These are phyloP conservation scores for Podila horticola DNA, from an alignment of 192 early-diverging fungal species.

Conservation along the genomic window DNA sequence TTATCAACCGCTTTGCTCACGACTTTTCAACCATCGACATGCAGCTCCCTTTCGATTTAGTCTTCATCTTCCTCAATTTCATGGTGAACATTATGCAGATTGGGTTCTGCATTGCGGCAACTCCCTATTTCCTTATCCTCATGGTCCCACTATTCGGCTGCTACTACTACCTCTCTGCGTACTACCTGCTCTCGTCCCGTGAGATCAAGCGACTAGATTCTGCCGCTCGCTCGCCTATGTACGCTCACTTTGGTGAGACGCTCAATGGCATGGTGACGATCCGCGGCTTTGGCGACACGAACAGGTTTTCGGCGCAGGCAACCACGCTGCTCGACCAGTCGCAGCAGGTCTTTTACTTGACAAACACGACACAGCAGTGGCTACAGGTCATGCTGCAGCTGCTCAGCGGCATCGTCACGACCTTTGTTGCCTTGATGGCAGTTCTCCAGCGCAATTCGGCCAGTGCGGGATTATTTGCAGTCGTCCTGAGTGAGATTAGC, in stretches of 20 bases:
- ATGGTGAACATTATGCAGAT: conserved; percentile 50
- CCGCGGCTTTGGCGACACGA: conserved; percentile 70
- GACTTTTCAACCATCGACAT: conserved; percentile 80
- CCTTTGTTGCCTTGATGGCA: conserved; percentile 74
- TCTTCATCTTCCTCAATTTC: conserved; percentile 54
- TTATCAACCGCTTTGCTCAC: conserved; percentile 82
- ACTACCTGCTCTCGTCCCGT: conserved; percentile 70
- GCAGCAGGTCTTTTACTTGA: conserved; percentile 76
- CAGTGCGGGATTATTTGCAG: conserved; percentile 56
- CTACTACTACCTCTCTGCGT: conserved; percentile 66
- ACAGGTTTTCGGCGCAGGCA: conserved; percentile 75
- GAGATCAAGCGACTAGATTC: conserved; percentile 89
- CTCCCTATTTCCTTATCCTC: conserved; percentile 63
- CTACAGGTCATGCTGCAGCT: conserved; percentile 75
- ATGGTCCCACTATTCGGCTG: conserved; percentile 29
- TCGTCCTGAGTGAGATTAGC: conserved; percentile 69
- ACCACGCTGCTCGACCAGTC: conserved; percentile 73
- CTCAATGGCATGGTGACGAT: conserved; percentile 64
- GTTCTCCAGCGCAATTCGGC: conserved; percentile 63
- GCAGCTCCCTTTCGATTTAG: conserved; percentile 53
- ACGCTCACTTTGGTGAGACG: conserved; percentile 12
- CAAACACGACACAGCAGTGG: conserved; percentile 68
- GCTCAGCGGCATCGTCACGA: conserved; percentile 77
- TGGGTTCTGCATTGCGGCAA: conserved; percentile 61
- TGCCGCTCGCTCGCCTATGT: conserved; percentile 13